Base-by-base conservation (phyloP, 2,329 filamentous ascomycete genomes). In the Fusarium falciforme region DNA sequence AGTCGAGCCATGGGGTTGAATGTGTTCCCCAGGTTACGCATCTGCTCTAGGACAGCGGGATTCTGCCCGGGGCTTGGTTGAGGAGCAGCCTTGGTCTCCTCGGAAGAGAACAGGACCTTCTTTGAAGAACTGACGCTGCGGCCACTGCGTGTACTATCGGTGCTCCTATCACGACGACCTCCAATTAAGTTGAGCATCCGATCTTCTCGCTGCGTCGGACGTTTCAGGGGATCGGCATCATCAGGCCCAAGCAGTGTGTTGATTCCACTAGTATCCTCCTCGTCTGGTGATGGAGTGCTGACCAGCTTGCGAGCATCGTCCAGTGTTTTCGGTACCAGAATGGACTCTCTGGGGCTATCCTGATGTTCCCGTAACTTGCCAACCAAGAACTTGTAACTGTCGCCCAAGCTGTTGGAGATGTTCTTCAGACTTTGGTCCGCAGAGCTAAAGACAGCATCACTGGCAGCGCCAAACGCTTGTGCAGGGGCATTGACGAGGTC, bases 241-340 rank as follows among this genome's bases (percentile, higher is more conserved):
- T 85, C 82, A 5, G 76, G 76, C n/a, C 72, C 89, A 80, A 82
- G 87, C 9, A 87, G 79, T 2, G 88, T 88, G 74, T 86, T 89
- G 44, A 87, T 84, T 40, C 88, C 91, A 77, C 89, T 89, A n/a
- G 88, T 84, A 10, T 90, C 89, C 40, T 91, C 89, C 40, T 92
- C 90, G 4, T 91, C 90, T 0, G 84, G 88, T 16, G 90, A 86
- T 38, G 93, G 91, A 1, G 93, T 93, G 78, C 91, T 93, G 72
- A 99, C 93, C 12, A 99, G 89, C 80, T 95, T 96, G 55, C 95
- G 89, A 17, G 96, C 96, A 78, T 99, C 96, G 77, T 98, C 96
- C 0, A 99, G 86, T 2, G 96, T 99, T 78, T 94, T 96, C 2
- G 96, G 96, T 0, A 97, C 88, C 8, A 90, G 83, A 3, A 91